Evolutionary conservation across 345 rosid genomes (phyloP).

Genomic region (Iberis pinnata): DNA sequence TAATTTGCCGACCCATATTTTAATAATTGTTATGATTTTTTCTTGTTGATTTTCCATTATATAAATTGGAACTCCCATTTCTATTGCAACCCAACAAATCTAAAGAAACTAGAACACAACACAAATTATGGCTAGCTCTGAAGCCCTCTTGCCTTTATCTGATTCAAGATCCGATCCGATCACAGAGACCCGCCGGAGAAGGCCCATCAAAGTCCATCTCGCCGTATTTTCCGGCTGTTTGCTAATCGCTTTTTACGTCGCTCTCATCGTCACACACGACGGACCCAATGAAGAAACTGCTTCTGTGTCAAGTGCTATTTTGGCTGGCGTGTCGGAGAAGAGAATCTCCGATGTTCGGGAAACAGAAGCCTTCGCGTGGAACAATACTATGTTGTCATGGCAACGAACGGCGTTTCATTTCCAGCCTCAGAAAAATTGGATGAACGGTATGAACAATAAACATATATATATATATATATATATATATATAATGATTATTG

Average conservation of each 20-base stretch:
- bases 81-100: too few relatives aligned
- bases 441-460: slow-evolving; percentile 62
- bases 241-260: slow-evolving; percentile 27
- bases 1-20: too few relatives aligned
- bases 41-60: too few relatives aligned
- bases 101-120: too few relatives aligned
- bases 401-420: slow-evolving; percentile 85
- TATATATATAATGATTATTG: neutral
- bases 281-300: slow-evolving; percentile 22
- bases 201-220: slow-evolving; percentile 30
- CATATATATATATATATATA: neutral
- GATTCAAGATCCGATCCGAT: slow-evolving; percentile 26
- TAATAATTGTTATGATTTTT: too few relatives aligned
- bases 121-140: too few relatives aligned
- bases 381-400: slow-evolving; percentile 77
- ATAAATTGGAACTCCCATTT: too few relatives aligned
- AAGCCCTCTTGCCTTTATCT: slow-evolving; percentile 14
- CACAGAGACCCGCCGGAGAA: slow-evolving; percentile 10
- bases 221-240: slow-evolving; percentile 30
- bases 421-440: slow-evolving; percentile 85
- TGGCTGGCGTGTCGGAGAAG: slow-evolving; percentile 82
- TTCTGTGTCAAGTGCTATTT: slow-evolving; percentile 40
- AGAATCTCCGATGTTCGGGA: slow-evolving; percentile 30
- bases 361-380: slow-evolving; percentile 47
- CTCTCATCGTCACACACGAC: slow-evolving; percentile 21